Evolutionary conservation across 345 rosid genomes (phyloP).

Genomic region (Iberis pinnata): DNA sequence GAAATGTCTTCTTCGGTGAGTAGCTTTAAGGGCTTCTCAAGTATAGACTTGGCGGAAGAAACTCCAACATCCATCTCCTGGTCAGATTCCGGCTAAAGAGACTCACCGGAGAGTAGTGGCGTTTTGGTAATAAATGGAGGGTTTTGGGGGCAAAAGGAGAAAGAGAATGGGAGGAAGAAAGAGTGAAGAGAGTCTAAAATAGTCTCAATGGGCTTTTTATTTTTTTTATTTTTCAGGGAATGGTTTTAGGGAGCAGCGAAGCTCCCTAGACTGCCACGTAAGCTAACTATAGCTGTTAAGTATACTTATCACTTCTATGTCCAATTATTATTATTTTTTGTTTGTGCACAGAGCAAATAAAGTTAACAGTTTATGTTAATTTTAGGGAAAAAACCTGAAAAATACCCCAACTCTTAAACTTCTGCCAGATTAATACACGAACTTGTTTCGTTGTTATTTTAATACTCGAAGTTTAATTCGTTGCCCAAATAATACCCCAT

Average conservation of each 20-base stretch:
- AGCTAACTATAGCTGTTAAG: too few species aligned
- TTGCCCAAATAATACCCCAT: too few species aligned
- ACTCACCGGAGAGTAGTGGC: conserved; percentile 34
- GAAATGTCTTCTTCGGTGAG: conserved; percentile 95
- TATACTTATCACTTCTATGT: too few species aligned
- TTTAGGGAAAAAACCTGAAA: too few species aligned
- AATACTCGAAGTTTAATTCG: too few species aligned
- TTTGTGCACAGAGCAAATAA: too few species aligned
- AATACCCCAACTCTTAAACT: too few species aligned
- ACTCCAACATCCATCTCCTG: conserved; percentile 41
- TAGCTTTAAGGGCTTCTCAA: conserved; percentile 67
- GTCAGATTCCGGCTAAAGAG: conserved; percentile 25
- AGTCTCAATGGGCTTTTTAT: conserved; percentile 19
- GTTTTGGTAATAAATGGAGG: conserved; percentile 26
- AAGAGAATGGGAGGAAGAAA: not conserved
- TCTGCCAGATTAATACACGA: too few species aligned
- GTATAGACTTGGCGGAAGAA: conserved; percentile 54
- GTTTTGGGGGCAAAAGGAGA: conserved; percentile 18
- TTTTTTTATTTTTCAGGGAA: conserved; percentile 20
- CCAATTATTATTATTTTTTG: too few species aligned
- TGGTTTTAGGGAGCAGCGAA: conserved; percentile 29
- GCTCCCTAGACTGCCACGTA: conserved; percentile 89
- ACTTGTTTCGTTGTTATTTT: too few species aligned
- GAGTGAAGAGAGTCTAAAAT: not conserved
- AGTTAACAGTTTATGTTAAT: too few species aligned